phyloP scores from a whole-genome alignment of 2,329 filamentous ascomycete species.

The Cryoendolithus antarcticus region DNA sequence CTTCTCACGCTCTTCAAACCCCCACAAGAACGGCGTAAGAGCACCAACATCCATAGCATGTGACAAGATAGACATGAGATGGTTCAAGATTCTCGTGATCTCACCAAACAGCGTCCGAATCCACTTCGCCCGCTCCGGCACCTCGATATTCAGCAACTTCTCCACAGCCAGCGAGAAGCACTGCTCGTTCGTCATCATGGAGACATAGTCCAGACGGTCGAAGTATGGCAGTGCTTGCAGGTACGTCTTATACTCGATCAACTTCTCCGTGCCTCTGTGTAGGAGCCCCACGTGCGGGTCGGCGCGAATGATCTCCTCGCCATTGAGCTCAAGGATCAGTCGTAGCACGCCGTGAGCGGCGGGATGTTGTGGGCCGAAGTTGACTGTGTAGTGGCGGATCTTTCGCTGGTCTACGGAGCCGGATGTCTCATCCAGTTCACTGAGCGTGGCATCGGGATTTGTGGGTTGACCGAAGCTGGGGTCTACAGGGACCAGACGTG shows the following conservation, averaged over 20 bases:
- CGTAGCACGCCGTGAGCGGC: constrained; percentile 96
- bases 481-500: constrained; percentile 53
- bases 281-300: constrained; percentile 95
- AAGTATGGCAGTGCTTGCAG: constrained; percentile 97
- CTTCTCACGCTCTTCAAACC: constrained; percentile 99
- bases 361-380: constrained; percentile 97
- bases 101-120: constrained; percentile 94
- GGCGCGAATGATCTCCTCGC: constrained; percentile 91
- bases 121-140: constrained; percentile 90
- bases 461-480: constrained; percentile 46
- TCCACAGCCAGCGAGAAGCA: constrained; percentile 91
- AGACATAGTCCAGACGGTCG: constrained; percentile 96
- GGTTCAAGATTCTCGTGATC: constrained; percentile 87
- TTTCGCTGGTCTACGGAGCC: constrained; percentile 53
- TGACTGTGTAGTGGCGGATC: constrained; percentile 97
- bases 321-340: constrained; percentile 92
- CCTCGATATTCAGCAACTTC: constrained; percentile 94
- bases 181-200: constrained; percentile 99
- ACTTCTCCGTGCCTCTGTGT: constrained; percentile 95
- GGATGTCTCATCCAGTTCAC: constrained; percentile 33
- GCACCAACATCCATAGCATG: constrained; percentile 99
- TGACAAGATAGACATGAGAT: constrained; percentile 93
- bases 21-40: constrained; percentile 96
- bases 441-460: constrained; percentile 32
- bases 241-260: constrained; percentile 99